A percentile compares a stretch with the other conserved stretches of the same genome.
phyloP scores from a whole-genome alignment of 148 eudicot genomes.

The Cornus controversa region DNA sequence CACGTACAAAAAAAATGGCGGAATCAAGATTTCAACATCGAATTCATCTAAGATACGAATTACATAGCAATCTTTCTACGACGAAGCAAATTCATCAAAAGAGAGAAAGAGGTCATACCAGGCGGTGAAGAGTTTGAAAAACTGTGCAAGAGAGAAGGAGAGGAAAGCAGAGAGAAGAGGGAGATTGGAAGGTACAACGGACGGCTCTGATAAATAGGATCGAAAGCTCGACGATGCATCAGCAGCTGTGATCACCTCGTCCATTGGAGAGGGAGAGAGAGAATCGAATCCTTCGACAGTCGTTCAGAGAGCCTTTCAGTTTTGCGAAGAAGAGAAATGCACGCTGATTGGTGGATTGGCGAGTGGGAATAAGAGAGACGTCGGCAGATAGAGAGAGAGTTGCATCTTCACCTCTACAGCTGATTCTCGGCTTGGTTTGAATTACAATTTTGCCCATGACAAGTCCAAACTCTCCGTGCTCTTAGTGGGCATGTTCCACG shows the following conservation, averaged over 20 bases:
- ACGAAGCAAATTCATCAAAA: neutral
- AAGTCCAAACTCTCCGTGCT: too few relatives aligned
- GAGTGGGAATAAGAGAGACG: neutral
- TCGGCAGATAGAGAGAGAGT: neutral
- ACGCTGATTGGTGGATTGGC: neutral
- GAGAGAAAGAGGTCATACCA: slow-evolving; percentile 27
- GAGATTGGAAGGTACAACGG: slow-evolving; percentile 39
- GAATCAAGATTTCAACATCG: neutral
- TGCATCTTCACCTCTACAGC: too few relatives aligned
- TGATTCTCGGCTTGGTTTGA: neutral
- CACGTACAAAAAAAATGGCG: neutral
- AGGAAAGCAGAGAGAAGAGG: slow-evolving; percentile 54
- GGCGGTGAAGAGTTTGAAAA: slow-evolving; percentile 57
- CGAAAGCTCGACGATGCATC: slow-evolving; percentile 31
- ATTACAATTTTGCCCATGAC: neutral
- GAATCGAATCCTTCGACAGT: neutral
- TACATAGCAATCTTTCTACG: neutral
- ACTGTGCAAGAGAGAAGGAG: slow-evolving; percentile 56
- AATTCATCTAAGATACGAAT: neutral
- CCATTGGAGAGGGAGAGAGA: slow-evolving; percentile 11
- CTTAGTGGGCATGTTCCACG: too few relatives aligned
- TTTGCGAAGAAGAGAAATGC: neutral
- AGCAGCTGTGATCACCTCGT: slow-evolving; percentile 45
- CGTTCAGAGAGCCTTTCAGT: neutral
- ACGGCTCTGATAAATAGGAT: slow-evolving; percentile 24